phyloP scores from a whole-genome alignment of 2,329 filamentous ascomycete genomes.

The Fusarium chaquense region DNA sequence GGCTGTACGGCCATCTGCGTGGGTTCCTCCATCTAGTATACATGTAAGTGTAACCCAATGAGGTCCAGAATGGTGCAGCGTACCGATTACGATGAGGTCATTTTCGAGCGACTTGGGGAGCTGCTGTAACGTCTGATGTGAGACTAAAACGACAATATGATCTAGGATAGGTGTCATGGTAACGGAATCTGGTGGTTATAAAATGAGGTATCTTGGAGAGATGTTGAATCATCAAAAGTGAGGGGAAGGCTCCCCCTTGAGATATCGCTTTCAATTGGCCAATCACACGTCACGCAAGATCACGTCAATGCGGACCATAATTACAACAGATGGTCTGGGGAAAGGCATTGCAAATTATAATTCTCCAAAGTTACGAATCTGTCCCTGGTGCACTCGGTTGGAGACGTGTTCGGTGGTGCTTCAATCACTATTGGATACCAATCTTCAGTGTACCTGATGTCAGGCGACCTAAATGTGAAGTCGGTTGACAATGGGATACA shows the following conservation, averaged over 20 bases:
- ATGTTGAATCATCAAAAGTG: not conserved
- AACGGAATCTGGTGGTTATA: fast-evolving
- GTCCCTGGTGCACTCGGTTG: not conserved
- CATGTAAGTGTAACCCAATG: not conserved
- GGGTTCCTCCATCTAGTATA: slow-evolving; percentile 9
- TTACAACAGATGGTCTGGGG: not conserved
- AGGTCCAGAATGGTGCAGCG: not conserved
- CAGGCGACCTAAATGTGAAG: too few species aligned
- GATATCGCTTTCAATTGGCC: not conserved
- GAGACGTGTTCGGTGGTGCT: not conserved
- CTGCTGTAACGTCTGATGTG: slow-evolving; percentile 18
- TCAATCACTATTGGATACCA: not conserved
- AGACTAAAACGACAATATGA: slow-evolving; percentile 31
- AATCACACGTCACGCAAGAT: not conserved
- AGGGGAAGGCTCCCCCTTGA: not conserved
- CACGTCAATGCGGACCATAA: not conserved
- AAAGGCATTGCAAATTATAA: not conserved
- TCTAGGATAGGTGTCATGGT: slow-evolving; percentile 14
- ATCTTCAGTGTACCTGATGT: not conserved
- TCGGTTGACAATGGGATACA: too few species aligned
- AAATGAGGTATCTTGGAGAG: fast-evolving
- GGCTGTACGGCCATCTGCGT: slow-evolving; percentile 30
- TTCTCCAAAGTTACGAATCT: fast-evolving
- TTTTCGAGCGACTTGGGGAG: slow-evolving; percentile 12
- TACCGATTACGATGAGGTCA: slow-evolving; percentile 19